Evolutionary conservation across 768 basidiomycete genomes (phyloP).

Genomic region (Clitopilus hobsonii): DNA sequence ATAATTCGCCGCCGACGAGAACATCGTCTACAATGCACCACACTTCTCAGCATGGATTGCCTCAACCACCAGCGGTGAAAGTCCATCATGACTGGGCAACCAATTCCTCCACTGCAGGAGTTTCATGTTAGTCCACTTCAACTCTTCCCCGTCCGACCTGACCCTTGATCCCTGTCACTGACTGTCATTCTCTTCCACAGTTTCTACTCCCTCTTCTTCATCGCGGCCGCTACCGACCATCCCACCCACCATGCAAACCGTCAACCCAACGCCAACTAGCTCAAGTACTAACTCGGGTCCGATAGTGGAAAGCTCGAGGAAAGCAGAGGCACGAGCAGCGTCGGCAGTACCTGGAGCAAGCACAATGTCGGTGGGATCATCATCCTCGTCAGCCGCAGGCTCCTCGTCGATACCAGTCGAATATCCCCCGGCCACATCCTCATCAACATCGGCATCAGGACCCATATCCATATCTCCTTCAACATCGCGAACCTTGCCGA

Average conservation of each 20-base stretch:
- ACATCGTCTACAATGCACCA: neutral
- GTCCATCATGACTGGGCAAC: neutral
- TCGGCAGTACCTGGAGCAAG: neutral
- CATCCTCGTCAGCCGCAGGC: neutral
- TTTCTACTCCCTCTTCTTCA: neutral
- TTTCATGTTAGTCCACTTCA: neutral
- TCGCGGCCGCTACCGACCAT: neutral
- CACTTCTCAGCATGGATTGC: neutral
- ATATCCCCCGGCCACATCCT: neutral
- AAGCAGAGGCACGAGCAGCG: neutral
- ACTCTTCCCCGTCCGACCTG: neutral
- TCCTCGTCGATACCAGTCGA: neutral
- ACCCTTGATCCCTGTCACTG: neutral
- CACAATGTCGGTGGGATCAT: neutral
- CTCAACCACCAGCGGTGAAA: neutral
- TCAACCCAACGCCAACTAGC: neutral
- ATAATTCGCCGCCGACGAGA: neutral
- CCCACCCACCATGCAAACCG: neutral
- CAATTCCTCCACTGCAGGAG: neutral
- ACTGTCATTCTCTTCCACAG: neutral
- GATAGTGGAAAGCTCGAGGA: slow-evolving; percentile 1
- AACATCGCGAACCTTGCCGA: neutral
- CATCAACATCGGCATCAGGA: neutral
- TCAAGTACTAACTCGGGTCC: neutral
- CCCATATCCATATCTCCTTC: neutral